Conservation (phyloP, 179 eudicot species). For the Camellia oleifera region DNA sequence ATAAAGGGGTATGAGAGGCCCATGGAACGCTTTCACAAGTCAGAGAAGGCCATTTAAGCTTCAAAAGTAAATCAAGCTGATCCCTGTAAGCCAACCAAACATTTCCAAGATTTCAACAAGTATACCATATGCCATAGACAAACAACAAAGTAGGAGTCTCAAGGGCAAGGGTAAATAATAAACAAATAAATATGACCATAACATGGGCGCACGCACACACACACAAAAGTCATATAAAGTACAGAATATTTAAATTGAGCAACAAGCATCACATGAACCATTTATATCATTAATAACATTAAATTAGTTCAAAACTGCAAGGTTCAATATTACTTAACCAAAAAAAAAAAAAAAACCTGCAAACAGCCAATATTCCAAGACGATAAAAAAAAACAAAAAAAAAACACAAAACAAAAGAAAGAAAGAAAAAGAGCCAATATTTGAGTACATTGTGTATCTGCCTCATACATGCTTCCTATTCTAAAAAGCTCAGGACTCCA, state of each 20-base stretch:
- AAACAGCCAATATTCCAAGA: not conserved
- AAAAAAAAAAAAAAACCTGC: too few species aligned
- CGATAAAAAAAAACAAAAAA: too few species aligned
- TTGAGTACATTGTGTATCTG: slow-evolving; percentile 25
- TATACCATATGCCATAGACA: slow-evolving; percentile 9
- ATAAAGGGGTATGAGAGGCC: slow-evolving; percentile 63
- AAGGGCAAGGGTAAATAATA: slow-evolving; percentile 6
- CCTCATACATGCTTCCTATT: slow-evolving; percentile 13
- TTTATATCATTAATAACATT: slow-evolving; percentile 11
- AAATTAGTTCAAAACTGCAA: slow-evolving; percentile 8
- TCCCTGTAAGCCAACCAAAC: slow-evolving; percentile 78
- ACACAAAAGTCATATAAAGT: not conserved
- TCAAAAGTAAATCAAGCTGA: slow-evolving; percentile 65
- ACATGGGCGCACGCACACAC: not conserved
- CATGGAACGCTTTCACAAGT: slow-evolving; percentile 70
- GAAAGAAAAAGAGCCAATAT: not conserved
- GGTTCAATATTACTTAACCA: not conserved
- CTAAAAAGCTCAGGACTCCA: slow-evolving; percentile 24
- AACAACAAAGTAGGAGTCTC: slow-evolving; percentile 8
- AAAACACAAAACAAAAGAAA: not conserved
- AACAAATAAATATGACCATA: not conserved
- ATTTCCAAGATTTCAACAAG: slow-evolving; percentile 32
- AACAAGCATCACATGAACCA: slow-evolving; percentile 5
- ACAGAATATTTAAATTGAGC: slow-evolving; percentile 10
- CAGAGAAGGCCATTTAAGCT: slow-evolving; percentile 77